Percentiles rank a stretch among this genome's conserved stretches.
phyloP scores from a whole-genome alignment of 192 early-diverging fungal species.

The Chytriomyces hyalinus region DNA sequence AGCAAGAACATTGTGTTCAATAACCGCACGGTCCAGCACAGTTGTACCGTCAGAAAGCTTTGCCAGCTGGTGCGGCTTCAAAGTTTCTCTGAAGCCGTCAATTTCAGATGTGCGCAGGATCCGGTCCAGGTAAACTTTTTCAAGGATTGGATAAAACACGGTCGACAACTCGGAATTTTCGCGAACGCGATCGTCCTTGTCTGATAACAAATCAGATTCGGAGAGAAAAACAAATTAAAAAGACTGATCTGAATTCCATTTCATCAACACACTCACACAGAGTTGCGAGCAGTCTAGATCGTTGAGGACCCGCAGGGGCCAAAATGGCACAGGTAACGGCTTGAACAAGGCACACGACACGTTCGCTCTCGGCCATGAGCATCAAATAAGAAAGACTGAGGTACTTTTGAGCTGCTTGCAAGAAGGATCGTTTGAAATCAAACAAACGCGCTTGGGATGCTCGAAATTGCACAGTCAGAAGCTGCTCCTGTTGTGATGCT shows the following conservation, averaged over 20 bases:
- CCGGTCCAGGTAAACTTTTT: conserved; percentile 94
- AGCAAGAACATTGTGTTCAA: conserved; percentile 90
- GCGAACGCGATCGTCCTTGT: conserved; percentile 89
- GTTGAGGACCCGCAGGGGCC: conserved; percentile 87
- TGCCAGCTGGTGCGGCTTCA: conserved; percentile 82
- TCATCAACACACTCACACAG: conserved; percentile 50
- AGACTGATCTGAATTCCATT: not conserved
- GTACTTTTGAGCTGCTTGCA: conserved; percentile 84
- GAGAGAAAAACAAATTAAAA: not conserved
- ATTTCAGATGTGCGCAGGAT: conserved; percentile 81
- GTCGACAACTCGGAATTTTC: conserved; percentile 62
- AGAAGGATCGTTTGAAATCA: conserved; percentile 84
- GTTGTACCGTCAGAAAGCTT: conserved; percentile 73
- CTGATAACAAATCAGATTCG: not conserved
- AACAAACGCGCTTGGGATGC: conserved; percentile 81
- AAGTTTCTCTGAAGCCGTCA: conserved; percentile 72
- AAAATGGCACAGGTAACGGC: conserved; percentile 92
- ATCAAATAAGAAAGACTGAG: conserved; percentile 80
- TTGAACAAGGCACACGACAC: conserved; percentile 48
- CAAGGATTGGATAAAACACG: conserved; percentile 65
- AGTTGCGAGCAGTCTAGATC: conserved; percentile 83
- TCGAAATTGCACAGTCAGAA: conserved; percentile 67
- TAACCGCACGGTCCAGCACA: conserved; percentile 89
- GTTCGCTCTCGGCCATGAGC: conserved; percentile 66
- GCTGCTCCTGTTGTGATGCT: not conserved